Base-by-base conservation (phyloP, 2,329 filamentous ascomycete genomes). In the Ophiostoma triangulosporum region DNA sequence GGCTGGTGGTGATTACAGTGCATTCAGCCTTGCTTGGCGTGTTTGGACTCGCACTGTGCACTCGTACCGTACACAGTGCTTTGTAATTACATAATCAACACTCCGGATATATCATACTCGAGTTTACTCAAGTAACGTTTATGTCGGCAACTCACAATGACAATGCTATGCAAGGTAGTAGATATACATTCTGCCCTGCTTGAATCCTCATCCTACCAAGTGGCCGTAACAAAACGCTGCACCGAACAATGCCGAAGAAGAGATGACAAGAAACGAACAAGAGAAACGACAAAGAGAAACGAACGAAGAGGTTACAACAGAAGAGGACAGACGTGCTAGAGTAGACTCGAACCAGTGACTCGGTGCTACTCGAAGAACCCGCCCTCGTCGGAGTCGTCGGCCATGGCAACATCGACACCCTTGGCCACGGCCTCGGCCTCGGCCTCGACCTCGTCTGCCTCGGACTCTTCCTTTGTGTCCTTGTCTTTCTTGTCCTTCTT, bases 301-400 rank as follows among this genome's bases (percentile, higher is more conserved):
- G 11, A 24, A 14, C 12, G 20, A 43, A 15, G 7, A 15, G 20
- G n/a, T n/a, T n/a, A n/a, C n/a, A n/a, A 43, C 8, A 40, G 38
- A 3, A 43, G 1, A 43, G 9, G 7, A 20, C 11, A n/a, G 3
- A 17, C 32, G 32, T n/a, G 32, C 32, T 35, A 24, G n/a, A 17
- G 8, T 20, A 40, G 36, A n/a, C n/a, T n/a, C n/a, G n/a, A n/a
- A n/a, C n/a, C n/a, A 33, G 5, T n/a, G 29, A 3, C 17, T 59
- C 57, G 59, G 8, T 54, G 54, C 57, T 65, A 64, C 60, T 81
- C 76, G 60, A 83, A 82, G 66, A 83, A 83, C 12, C 77, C 54
- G 3, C 75, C 78, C 15, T 75, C 76, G 54, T 56, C 56, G 50
- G 52, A 54, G 38, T 56, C 58, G 7, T 33, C 32, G 12, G 24